phyloP scores from a whole-genome alignment of 2,329 filamentous ascomycete species.

The Neospermospora avenae region DNA sequence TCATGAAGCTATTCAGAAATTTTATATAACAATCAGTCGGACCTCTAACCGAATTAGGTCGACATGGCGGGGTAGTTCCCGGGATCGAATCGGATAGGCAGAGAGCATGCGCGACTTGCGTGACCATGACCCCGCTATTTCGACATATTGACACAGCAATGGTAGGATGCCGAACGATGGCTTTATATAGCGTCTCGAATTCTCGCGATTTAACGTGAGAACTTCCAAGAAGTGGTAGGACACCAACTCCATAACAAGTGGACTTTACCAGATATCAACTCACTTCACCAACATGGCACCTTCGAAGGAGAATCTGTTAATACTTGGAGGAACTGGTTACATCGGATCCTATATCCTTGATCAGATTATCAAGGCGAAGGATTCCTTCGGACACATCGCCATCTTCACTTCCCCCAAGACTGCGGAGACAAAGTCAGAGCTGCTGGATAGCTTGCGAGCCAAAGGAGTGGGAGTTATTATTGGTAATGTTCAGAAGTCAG shows the following conservation, averaged over 20 bases:
- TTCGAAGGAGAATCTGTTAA: conserved; percentile 40
- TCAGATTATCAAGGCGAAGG: conserved; percentile 45
- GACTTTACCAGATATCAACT: background rate
- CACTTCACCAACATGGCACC: background rate
- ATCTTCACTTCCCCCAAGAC: conserved; percentile 56
- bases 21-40: too few relatives aligned
- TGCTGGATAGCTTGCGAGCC: conserved; percentile 43
- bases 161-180: background rate
- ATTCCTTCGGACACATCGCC: conserved; percentile 46
- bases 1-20: too few relatives aligned
- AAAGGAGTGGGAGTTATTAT: conserved; percentile 53
- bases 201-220: background rate
- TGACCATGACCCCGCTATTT: background rate
- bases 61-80: too few relatives aligned
- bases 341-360: conserved; percentile 50
- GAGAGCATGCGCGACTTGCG: background rate
- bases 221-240: background rate
- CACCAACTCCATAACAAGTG: background rate
- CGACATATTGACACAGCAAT: background rate
- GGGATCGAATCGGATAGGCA: too few relatives aligned
- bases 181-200: background rate
- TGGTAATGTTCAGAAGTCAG: conserved; percentile 50
- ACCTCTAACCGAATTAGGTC: too few relatives aligned
- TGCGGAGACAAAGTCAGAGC: conserved; percentile 45
- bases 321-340: conserved; percentile 51